Base-by-base conservation (phyloP, 2,329 filamentous ascomycete species). In the Periconia macrospinosa region DNA sequence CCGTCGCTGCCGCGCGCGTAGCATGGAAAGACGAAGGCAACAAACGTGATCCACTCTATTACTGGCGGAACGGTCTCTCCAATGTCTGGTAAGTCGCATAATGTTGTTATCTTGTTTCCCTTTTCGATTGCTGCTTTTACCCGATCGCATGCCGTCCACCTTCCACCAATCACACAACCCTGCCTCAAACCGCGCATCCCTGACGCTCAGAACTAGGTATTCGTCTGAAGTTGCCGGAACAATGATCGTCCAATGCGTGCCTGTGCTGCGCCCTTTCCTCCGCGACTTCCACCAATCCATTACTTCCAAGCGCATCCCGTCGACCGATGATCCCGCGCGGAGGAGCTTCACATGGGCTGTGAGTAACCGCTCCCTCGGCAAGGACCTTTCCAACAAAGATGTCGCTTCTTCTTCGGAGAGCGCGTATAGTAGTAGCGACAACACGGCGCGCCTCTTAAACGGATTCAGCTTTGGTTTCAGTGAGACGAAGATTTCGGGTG, bases 231-330 rank as follows among this genome's bases (percentile, higher is more conserved):
- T 82, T 49, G 75, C 78, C 9, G 80, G 80, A 49, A 83, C 81
- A 23, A 81, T 83, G 57, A 81, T 83, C 42, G 81, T 82, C 3
- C 80, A 82, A 58, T 83, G 79, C 54, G 78, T 83, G 2, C 81
- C 81, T 2, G 76, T 83, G 15, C 61, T 83, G 8, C 76, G 81
- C 10, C 78, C 80, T 0, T 73, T 83, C 18, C 56, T 83, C 41
- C 71, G 73, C 42, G 75, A 79, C 30, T 65, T 78, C 9, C 70
- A 74, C 52, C 73, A 71, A 1, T 72, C 74, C 0, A 52, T 78
- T 27, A 72, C 71, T 2, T 76, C 72, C 3, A 71, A 62, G 41
- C 44, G 49, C 19, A 41, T 51, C n/a, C 44, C 48, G 1, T 48
- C 46, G 33, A 48, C 48, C 41, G 30, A 44, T 9, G 37, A 42